Evolutionary conservation across 1,284 basidiomycete species (phyloP), one percentile per base, ranked within the genome.

Genomic region (Boletellus deceptivus): DNA sequence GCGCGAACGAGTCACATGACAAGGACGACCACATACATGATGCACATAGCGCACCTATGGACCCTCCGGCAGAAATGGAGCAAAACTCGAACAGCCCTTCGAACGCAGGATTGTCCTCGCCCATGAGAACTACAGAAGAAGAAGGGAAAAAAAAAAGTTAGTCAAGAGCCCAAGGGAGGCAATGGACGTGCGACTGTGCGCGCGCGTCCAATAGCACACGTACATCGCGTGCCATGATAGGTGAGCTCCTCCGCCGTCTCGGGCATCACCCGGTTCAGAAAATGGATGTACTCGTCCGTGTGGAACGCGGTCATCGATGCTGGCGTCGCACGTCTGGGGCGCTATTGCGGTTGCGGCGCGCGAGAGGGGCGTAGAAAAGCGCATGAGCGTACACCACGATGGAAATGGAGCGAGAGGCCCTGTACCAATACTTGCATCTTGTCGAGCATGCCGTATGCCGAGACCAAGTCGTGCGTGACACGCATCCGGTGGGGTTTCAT

Each of bases 21-120:
- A 4, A 22, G 22, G 22, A 22, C 22, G 22, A 22, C 13, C 33
- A 2, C 13, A 7, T 6, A n/a, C 34, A 13, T n/a, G 16, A 16
- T 35, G n/a, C 34, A 35, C 17, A 16, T 22, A n/a, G 66, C 78
- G 46, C 55, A 86, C 86, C 82, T 64, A 95, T 87, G 3, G 91
- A 93, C 1, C 97, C 97, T 14, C 97, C 96, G 0, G 96, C 94
- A 0, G 93, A 96, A 51, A 98, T 96, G 2, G 93, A 89, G 67
- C 95, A 98, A 64, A 98, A 99, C 63, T 99, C 97, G 61, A 95
- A 99, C 0, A 99, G 75, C 0, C 96, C 97, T 59, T 98, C 96
- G 60, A 97, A 99, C 0, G 93, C 83, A 2, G 96, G 96, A 63
- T 98, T 98, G 68, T 99, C 96, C 54, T 98, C 94, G 34, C 94